Evolutionary conservation across 2,329 filamentous ascomycete genomes (phyloP), one percentile per base, ranked within the genome.

Genomic region (Colletotrichum lentis): DNA sequence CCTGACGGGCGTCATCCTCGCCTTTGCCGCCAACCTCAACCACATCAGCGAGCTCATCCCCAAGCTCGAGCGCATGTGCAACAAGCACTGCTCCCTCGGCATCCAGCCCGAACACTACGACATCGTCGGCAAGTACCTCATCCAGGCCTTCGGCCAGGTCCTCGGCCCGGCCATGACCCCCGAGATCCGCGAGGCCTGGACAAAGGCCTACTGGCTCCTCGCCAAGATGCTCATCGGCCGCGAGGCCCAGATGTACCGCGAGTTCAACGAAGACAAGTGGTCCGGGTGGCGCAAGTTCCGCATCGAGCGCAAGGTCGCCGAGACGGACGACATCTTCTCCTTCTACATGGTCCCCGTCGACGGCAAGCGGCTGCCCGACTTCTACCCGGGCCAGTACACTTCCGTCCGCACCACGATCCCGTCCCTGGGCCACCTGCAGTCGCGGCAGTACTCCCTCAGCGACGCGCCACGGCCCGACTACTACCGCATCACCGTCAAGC

Each of bases 401-500:
- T 90, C 89, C 0, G 78, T 93, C 54, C 84, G 85, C 57, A 76
- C 89, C 8, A 80, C 84, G 57, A 83, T 91, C 0, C 85, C 86
- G 1, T 80, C 81, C 0, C 80, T 86, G 70, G 85, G 85, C 27
- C 85, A 88, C 74, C 78, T 83, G 71, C 91, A 94, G 77, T 84
- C 87, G 20, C 83, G 91, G 39, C 91, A 93, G 77, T 94, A 93
- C 79, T 91, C 89, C 31, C 83, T 94, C 69, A 90, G 86, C 73
- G 90, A 92, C 71, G 83, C 86, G 57, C 90, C 88, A 2, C 81
- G 81, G 2, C 79, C 83, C 10, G 82, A 86, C 57, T 86, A 89
- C 77, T 91, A 91, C 77, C 86, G 91, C 37, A 89, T 93, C 78
- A 91, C 85, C 57, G 84, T 94, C 64, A 92, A 92, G 83, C 86